Percentiles rank a stretch among this genome's conserved stretches.
Evolutionary conservation across 1,284 basidiomycete genomes (phyloP).

Genomic region (Trichosporon inkin): DNA sequence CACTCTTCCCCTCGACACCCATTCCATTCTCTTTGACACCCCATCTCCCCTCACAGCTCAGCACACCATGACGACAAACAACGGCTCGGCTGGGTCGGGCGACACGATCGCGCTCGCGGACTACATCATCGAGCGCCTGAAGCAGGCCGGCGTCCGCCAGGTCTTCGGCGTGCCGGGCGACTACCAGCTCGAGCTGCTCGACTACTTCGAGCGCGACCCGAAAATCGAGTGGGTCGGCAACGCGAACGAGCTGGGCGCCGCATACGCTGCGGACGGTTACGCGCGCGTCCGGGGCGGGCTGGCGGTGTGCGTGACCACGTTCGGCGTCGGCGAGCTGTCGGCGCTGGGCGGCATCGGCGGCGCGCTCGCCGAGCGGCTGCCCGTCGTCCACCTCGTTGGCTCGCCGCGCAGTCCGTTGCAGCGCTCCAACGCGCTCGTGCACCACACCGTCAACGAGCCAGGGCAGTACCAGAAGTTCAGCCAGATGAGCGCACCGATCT

Average conservation of each 20-base stretch:
- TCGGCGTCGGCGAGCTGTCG: slow-evolving; percentile 84
- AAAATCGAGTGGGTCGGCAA: slow-evolving; percentile 84
- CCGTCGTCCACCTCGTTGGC: slow-evolving; percentile 86
- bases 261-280: slow-evolving; percentile 93
- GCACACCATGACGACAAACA: background rate
- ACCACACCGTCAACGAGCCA: slow-evolving; percentile 21
- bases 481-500: slow-evolving; percentile 71
- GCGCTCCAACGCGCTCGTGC: slow-evolving; percentile 65
- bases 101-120: slow-evolving; percentile 13
- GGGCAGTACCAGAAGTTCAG: slow-evolving; percentile 48
- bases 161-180: slow-evolving; percentile 90
- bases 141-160: slow-evolving; percentile 53
- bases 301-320: slow-evolving; percentile 69
- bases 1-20: background rate
- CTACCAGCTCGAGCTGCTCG: slow-evolving; percentile 75
- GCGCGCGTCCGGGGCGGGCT: slow-evolving; percentile 74
- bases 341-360: slow-evolving; percentile 61
- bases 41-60: background rate
- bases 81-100: slow-evolving; percentile 3
- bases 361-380: slow-evolving; percentile 73
- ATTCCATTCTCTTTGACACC: background rate
- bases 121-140: slow-evolving; percentile 64
- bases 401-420: slow-evolving; percentile 75
- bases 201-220: slow-evolving; percentile 77
- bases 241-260: slow-evolving; percentile 79